Evolutionary conservation across 2,329 filamentous ascomycete species (phyloP), one percentile per base, ranked within the genome.

Genomic region (Botrytis porri): DNA sequence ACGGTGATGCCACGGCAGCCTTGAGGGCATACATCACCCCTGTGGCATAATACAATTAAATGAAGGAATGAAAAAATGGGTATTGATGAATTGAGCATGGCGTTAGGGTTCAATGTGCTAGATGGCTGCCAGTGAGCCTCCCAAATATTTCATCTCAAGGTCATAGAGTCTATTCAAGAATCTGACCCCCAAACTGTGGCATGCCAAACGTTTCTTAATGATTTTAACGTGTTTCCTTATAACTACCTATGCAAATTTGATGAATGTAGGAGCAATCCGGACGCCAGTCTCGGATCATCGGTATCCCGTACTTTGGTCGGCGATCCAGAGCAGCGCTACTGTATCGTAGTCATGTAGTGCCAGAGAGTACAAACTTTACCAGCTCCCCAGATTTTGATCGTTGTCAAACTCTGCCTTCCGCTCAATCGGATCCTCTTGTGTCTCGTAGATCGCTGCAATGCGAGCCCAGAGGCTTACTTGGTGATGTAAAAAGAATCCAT

Each of bases 1-100:
- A 94, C 67, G 93, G 92, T 4, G 86, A 93, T 79, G 88, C 87
- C 2, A 85, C 90, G 57, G 86, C 88, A 81, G 92, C 92, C 1
- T 87, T 95, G 84, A 86, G 83, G 73, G 88, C 89, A 0, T 94
- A 84, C 79, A 81, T 88, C 43, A 80, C 81, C 59, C 75, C 78
- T 35, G 75, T 70, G 32, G 76, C 67, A 71, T 79, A 69, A 75
- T 43, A 54, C 20, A 25, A 37, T 22, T 25, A 5, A 35, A 41
- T 41, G 5, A 22, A 39, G n/a, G 66, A 29, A 70, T 69, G 51
- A 62, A 41, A 48, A 12, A 22, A 48, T 59, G 57, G 12, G 39
- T 32, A 61, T 25, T n/a, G 18, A 45, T 70, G 10, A 43, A 60
- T n/a, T 37, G 43, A 69, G 75, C 74, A 78, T 77, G 76, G 76